A percentile compares a stretch with the other conserved stretches of the same genome.
phyloP scores from a whole-genome alignment of 2,329 filamentous ascomycete genomes.

The Aspergillus sp. region DNA sequence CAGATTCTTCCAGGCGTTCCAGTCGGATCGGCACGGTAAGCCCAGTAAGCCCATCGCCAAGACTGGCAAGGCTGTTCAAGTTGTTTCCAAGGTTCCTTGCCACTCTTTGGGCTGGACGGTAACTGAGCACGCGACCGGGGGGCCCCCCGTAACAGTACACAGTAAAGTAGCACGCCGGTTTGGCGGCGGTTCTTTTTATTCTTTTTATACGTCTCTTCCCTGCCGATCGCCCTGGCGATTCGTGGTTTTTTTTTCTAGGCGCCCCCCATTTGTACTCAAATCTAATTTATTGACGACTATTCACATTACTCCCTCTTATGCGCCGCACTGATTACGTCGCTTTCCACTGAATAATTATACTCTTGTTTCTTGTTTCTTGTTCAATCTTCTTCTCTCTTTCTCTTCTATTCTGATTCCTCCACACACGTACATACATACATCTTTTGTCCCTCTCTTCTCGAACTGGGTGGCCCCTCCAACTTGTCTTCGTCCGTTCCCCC shows the following conservation, averaged over 20 bases:
- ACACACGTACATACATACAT: neutral
- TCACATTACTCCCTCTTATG: neutral
- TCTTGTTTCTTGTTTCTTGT: neutral
- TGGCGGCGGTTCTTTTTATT: constrained; percentile 5
- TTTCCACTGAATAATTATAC: neutral
- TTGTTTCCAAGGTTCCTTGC: neutral
- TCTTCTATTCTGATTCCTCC: neutral
- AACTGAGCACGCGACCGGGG: constrained; percentile 8
- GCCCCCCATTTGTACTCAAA: neutral
- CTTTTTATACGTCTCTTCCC: constrained; percentile 5
- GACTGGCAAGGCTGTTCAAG: constrained; percentile 6
- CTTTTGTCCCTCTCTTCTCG: neutral
- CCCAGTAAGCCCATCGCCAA: constrained; percentile 9
- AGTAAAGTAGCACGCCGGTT: too few relatives aligned
- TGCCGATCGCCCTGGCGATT: constrained; percentile 8
- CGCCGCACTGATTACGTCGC: neutral
- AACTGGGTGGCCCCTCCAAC: neutral
- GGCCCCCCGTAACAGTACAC: neutral
- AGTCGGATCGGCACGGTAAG: constrained; percentile 6
- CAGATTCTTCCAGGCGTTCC: neutral
- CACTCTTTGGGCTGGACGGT: neutral
- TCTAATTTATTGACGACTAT: neutral
- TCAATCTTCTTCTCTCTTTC: neutral
- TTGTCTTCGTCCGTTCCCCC: neutral
- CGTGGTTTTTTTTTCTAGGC: neutral